A percentile compares a stretch with the other conserved stretches of the same genome.
Evolutionary conservation across 148 eudicot species (phyloP).

Genomic region (Fagopyrum homotropicum): DNA sequence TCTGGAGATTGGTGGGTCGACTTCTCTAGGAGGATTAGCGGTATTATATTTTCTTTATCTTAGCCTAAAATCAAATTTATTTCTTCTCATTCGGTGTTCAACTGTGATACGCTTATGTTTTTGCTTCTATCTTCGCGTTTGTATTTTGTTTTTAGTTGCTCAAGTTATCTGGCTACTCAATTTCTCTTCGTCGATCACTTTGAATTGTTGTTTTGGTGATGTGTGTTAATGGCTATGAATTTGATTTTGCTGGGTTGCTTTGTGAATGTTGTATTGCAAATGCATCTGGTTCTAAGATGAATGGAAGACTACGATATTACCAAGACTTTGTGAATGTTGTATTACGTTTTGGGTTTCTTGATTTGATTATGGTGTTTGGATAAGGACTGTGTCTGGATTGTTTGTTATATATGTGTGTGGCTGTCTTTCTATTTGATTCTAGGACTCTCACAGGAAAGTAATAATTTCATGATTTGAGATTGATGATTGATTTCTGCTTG

Average conservation of each 20-base stretch:
- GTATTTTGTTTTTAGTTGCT: neutral
- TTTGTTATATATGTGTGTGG: neutral
- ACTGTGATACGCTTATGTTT: neutral
- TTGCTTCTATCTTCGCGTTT: neutral
- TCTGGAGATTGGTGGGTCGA: constrained; percentile 49
- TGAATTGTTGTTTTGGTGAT: neutral
- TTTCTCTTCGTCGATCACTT: neutral
- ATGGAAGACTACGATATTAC: neutral
- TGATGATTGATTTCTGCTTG: neutral
- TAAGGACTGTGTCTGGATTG: neutral
- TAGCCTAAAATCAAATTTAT: neutral
- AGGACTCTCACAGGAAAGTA: neutral
- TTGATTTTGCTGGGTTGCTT: neutral
- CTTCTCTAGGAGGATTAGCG: constrained; percentile 38
- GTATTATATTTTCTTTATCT: constrained; percentile 20
- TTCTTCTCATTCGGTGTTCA: neutral
- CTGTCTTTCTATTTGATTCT: neutral
- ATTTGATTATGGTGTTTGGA: neutral
- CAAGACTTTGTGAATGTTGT: neutral
- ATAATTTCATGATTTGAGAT: neutral
- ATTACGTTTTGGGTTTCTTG: neutral
- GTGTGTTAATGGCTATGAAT: neutral
- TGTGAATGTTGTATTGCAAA: constrained; percentile 5
- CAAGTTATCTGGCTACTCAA: neutral
- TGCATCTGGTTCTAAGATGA: constrained; percentile 9